Conservation (phyloP, 805 yeast genomes). For the Sugiyamaella smithiae region DNA sequence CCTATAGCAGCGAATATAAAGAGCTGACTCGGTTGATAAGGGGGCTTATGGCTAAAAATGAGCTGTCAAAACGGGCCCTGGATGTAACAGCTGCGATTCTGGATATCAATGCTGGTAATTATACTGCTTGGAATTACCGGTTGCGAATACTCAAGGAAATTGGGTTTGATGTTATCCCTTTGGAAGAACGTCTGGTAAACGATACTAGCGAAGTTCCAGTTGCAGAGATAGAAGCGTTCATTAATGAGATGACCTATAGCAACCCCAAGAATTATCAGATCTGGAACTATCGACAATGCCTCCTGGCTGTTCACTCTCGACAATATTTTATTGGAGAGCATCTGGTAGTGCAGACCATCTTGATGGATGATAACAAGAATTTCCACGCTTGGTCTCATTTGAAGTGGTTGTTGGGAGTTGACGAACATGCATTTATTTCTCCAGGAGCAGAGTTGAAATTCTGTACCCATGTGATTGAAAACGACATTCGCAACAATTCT, state of each 20-base stretch:
- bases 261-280: conserved; percentile 92
- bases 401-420: conserved; percentile 65
- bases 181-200: conserved; percentile 13
- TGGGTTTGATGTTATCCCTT: conserved; percentile 34
- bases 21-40: conserved; percentile 58
- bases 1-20: conserved; percentile 69
- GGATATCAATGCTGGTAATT: conserved; percentile 77
- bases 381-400: conserved; percentile 96
- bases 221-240: conserved; percentile 67
- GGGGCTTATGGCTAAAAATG: conserved; percentile 56
- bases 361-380: conserved; percentile 79
- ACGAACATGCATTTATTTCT: neutral
- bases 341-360: conserved; percentile 62
- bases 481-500: conserved; percentile 82
- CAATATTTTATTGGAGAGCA: conserved; percentile 50
- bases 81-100: conserved; percentile 63
- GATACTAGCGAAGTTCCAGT: conserved; percentile 20
- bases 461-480: conserved; percentile 45
- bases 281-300: conserved; percentile 87
- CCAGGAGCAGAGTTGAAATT: conserved; percentile 37
- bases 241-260: conserved; percentile 67
- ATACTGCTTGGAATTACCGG: conserved; percentile 72
- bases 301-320: conserved; percentile 40
- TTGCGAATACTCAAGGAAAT: conserved; percentile 30
- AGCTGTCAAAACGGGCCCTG: conserved; percentile 68